phyloP scores from a whole-genome alignment of 2,329 filamentous ascomycete species.

The Ophiostoma tasmaniense region DNA sequence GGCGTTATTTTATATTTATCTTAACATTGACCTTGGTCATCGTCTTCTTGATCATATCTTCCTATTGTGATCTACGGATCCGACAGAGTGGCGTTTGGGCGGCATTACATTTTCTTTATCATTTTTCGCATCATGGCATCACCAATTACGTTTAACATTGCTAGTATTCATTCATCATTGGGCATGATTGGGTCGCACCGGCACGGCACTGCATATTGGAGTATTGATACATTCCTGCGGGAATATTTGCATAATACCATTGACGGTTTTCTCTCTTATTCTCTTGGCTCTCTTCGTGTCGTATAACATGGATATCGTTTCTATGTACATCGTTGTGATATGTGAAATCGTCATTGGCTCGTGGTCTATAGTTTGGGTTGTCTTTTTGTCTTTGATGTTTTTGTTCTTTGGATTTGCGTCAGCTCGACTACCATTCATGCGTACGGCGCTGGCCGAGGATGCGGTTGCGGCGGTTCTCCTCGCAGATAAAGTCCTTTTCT shows the following conservation, averaged over 20 bases:
- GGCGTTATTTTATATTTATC: background rate
- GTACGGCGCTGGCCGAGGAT: constrained; percentile 5
- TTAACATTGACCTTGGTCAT: background rate
- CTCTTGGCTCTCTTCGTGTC: background rate
- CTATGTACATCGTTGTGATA: background rate
- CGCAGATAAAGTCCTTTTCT: background rate
- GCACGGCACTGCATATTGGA: constrained; percentile 9
- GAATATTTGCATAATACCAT: constrained; percentile 5
- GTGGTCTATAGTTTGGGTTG: background rate
- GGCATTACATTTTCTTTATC: background rate
- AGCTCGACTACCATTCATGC: background rate
- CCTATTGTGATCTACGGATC: background rate
- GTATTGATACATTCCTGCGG: background rate
- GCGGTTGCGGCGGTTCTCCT: constrained; percentile 3
- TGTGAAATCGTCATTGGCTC: background rate
- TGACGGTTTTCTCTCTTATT: background rate
- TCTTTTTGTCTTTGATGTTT: background rate
- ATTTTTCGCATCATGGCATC: background rate
- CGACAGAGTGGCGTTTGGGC: background rate
- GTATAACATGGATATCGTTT: constrained; percentile 8
- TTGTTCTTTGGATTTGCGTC: background rate
- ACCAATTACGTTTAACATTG: background rate
- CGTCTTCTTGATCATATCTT: background rate
- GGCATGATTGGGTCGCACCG: background rate
- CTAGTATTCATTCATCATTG: background rate